A percentile compares a stretch with the other conserved stretches of the same genome.
Conservation (phyloP, 345 rosid species). For the Linum tenue region DNA sequence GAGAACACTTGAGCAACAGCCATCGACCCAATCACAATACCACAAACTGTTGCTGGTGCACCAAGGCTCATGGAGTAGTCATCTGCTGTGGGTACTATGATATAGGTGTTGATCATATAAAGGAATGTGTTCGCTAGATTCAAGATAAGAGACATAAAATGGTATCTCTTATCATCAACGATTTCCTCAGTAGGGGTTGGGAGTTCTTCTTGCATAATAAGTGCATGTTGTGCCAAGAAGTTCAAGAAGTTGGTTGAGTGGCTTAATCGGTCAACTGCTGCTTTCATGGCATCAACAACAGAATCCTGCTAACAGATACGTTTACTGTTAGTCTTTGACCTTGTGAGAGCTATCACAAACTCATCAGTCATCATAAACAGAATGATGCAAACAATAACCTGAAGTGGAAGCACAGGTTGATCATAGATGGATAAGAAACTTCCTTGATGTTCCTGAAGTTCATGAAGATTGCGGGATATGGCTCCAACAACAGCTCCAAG, state of each 20-base stretch:
- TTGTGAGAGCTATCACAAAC: not conserved
- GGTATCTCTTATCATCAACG: conserved; percentile 63
- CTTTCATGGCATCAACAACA: conserved; percentile 63
- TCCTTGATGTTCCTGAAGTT: conserved; percentile 91
- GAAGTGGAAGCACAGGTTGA: conserved; percentile 72
- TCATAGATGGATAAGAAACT: conserved; percentile 92
- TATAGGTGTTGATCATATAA: conserved; percentile 93
- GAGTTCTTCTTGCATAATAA: conserved; percentile 90
- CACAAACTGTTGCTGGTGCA: conserved; percentile 98
- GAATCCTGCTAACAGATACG: conserved; percentile 50
- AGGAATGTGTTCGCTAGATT: conserved; percentile 82
- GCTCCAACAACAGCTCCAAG: conserved; percentile 99
- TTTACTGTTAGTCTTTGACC: conserved; percentile 13
- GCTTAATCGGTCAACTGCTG: conserved; percentile 80
- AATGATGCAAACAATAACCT: conserved; percentile 38
- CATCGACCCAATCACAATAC: conserved; percentile 95
- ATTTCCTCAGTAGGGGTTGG: conserved; percentile 65
- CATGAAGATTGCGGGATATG: conserved; percentile 93
- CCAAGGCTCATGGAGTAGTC: conserved; percentile 90
- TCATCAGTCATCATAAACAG: conserved; percentile 10
- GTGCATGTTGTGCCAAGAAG: conserved; percentile 95
- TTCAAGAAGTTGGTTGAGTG: conserved; percentile 77
- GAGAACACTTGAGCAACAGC: conserved; percentile 99
- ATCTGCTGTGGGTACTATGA: conserved; percentile 91
- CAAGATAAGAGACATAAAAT: conserved; percentile 76